A percentile compares a stretch with the other conserved stretches of the same genome.
phyloP scores from a whole-genome alignment of 1,139 yeast genomes.

The Zhuliangozyma blackwelliae region DNA sequence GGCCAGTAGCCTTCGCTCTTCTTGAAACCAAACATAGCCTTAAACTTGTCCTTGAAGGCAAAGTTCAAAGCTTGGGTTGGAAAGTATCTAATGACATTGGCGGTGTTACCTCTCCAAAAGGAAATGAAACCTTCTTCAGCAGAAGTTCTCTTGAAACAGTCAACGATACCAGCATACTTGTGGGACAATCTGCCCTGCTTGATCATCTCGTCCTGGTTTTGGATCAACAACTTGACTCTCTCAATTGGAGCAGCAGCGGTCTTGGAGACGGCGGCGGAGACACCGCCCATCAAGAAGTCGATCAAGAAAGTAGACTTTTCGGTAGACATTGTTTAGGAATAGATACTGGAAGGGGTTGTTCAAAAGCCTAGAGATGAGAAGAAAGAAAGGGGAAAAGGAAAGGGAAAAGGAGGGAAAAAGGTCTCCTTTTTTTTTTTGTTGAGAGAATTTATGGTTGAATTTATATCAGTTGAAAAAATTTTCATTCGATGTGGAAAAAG shows the following conservation, averaged over 20 bases:
- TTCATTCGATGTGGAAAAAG: too few species aligned
- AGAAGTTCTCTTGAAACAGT: conserved; percentile 51
- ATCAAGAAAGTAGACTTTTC: conserved; percentile 20
- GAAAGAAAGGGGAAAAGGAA: conserved; percentile 5
- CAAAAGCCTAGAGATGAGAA: conserved; percentile 7
- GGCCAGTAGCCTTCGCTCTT: conserved; percentile 47
- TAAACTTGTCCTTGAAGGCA: conserved; percentile 52
- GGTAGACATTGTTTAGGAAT: conserved; percentile 5
- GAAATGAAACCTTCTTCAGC: conserved; percentile 49
- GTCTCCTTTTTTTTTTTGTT: too few species aligned
- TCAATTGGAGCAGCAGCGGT: conserved; percentile 55
- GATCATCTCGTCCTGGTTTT: conserved; percentile 52
- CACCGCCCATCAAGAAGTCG: conserved; percentile 54
- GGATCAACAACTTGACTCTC: conserved; percentile 52
- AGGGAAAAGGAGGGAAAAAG: conserved; percentile 1
- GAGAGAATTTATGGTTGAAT: too few species aligned
- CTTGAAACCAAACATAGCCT: conserved; percentile 51
- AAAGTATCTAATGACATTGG: conserved; percentile 53
- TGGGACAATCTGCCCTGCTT: conserved; percentile 51
- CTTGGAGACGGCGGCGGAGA: conserved; percentile 55
- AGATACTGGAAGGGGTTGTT: too few species aligned
- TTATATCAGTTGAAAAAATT: too few species aligned
- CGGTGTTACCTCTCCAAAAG: conserved; percentile 58
- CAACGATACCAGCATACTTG: conserved; percentile 48
- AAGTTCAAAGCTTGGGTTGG: conserved; percentile 54